Evolutionary conservation across 2,329 filamentous ascomycete genomes (phyloP), one percentile per base, ranked within the genome.

Genomic region (Talaromyces pinophilus): DNA sequence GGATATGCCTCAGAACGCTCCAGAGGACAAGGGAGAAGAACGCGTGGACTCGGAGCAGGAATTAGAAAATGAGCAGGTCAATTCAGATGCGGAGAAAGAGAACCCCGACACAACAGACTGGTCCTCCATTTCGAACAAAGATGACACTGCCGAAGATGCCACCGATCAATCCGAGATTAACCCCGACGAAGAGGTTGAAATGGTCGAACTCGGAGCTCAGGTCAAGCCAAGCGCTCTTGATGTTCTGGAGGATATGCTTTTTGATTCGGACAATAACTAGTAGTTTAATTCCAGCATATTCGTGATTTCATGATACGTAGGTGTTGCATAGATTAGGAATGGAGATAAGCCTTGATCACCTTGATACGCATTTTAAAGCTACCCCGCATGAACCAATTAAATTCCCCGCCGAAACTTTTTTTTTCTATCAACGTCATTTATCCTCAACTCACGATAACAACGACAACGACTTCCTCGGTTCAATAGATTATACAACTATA

Each of bases 181-280:
- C 10, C n/a, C 48, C 22, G 35, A 61, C 7, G 38, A 40, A 25
- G 55, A 60, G 19, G 11, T 11, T 22, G 42, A 60, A 11, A 60
- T 54, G 3, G 8, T 65, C 38, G 57, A 66, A 35, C 38, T 63
- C 22, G 69, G 74, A 59, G 67, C 62, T 5, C 70, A 70, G 48
- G 10, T 73, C 38, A 71, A 74, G 59, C 70, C 72, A 5, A 71
- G 66, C 22, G 71, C 73, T 13, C 63, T 76, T n/a, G 73, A 77
- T 54, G 68, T 62, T 30, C 67, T 75, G 8, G 59, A 65, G 28
- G 46, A 50, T 10, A 65, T 67, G 62, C 62, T 67, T 50, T 17
- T 22, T 15, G 59, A 62, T 48, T 64, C 62, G 3, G 62, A 62
- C 5, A 57, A 40, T 7, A 57, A 67, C 1, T 38, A 38, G 10